Evolutionary conservation across 2,329 filamentous ascomycete genomes (phyloP), one percentile per base, ranked within the genome.

Genomic region (Colletotrichum cordylinicola): DNA sequence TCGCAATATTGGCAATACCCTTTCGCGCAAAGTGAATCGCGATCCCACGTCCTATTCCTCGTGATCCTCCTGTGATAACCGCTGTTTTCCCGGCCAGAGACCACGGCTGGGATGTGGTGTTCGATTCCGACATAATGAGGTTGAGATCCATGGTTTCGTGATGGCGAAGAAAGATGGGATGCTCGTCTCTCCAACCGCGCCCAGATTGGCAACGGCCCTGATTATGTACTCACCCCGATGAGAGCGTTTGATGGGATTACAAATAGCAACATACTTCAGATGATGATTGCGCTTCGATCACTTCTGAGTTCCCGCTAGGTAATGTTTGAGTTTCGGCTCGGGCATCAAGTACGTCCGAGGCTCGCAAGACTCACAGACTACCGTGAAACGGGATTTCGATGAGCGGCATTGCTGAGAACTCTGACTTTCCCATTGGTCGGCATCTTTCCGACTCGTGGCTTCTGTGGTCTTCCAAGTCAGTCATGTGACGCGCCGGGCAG

Each of bases 51-150:
- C 70, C 70, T 16, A 72, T 72, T 4, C 70, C 70, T 8, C 70
- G 48, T 2, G 70, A 67, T 29, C 62, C 70, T 27, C 62, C 70
- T 5, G 70, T 72, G 12, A 72, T 9, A 7, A 72, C n/a, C 9
- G 70, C 70, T 15, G 70, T 72, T 29, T 72, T 72, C 24, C 68
- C 68, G 15, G n/a, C 31, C 4, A 71, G n/a, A 12, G 68, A 71
- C 68, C 58, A 71, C 9, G 68, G 58, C 3, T 65, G 39, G 10
- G 58, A 18, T 9, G 58, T 35, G 33, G 39, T 18, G 15, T 29
- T 16, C 16, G 52, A 55, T n/a, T 64, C 52, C 9, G 68, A 64
- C 60, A 71, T 71, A 16, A 65, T 62, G 60, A 71, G 43, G 21
- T 29, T 33, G 8, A 70, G 56, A 62, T 70, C 67, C 67, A 69